phyloP scores from a whole-genome alignment of 352 stramenopile genomes.

The Pythium myriotylum region DNA sequence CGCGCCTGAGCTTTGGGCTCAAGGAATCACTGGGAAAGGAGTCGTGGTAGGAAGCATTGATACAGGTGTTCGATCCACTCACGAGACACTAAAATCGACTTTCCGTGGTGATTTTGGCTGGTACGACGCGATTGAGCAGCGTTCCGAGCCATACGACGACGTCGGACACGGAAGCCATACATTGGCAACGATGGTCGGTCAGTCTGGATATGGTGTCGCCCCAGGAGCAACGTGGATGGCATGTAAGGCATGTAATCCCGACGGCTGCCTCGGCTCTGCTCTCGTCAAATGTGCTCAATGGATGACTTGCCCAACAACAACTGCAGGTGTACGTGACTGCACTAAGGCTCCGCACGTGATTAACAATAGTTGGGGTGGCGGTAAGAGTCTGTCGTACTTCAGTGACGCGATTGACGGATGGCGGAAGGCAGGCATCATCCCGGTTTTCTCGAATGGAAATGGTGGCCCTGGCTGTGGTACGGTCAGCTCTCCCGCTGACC shows the following conservation, averaged over 20 bases:
- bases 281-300: constrained; percentile 33
- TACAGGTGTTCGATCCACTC: constrained; percentile 32
- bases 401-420: constrained; percentile 31
- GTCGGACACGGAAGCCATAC: constrained; percentile 43
- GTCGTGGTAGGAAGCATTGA: constrained; percentile 39
- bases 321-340: constrained; percentile 28
- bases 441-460: constrained; percentile 41
- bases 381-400: constrained; percentile 18
- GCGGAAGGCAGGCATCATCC: constrained; percentile 38
- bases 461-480: constrained; percentile 31
- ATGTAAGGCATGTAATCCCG: constrained; percentile 26
- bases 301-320: constrained; percentile 24
- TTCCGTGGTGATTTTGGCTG: constrained; percentile 25
- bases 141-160: constrained; percentile 28
- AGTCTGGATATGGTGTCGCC: constrained; percentile 32
- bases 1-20: constrained; percentile 25
- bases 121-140: constrained; percentile 32
- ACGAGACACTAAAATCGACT: constrained; percentile 16
- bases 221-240: constrained; percentile 37
- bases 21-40: constrained; percentile 26
- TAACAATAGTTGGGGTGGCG: constrained; percentile 43
- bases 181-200: constrained; percentile 32
- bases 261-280: constrained; percentile 20
- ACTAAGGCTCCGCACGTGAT: constrained; percentile 41
- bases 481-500: constrained; percentile 30